Conservation (phyloP, 768 basidiomycete genomes). For the Lactarius pseudohatsudake region DNA sequence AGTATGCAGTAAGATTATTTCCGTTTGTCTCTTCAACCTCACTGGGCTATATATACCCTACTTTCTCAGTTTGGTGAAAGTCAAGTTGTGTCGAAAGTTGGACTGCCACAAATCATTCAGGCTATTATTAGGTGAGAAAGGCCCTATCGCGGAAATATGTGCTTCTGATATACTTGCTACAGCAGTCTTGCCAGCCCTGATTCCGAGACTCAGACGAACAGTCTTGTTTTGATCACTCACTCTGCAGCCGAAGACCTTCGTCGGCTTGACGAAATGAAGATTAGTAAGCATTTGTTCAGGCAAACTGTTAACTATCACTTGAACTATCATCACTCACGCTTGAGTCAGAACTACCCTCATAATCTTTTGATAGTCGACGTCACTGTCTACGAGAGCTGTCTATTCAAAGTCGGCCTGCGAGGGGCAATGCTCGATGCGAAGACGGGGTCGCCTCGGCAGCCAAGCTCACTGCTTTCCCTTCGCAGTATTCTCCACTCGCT, state of each 20-base stretch:
- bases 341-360: slow-evolving; percentile 61
- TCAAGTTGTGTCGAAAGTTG: slow-evolving; percentile 64
- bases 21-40: slow-evolving; percentile 12
- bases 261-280: slow-evolving; percentile 74
- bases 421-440: slow-evolving; percentile 61
- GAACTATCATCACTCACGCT: background rate
- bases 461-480: slow-evolving; percentile 60
- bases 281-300: slow-evolving; percentile 52
- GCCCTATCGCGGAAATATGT: background rate
- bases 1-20: slow-evolving; percentile 62
- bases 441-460: slow-evolving; percentile 50
- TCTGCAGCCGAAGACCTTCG: slow-evolving; percentile 54
- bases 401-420: slow-evolving; percentile 59
- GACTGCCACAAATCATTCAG: slow-evolving; percentile 69
- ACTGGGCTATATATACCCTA: slow-evolving; percentile 18
- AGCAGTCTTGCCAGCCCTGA: slow-evolving; percentile 77
- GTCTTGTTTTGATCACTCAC: slow-evolving; percentile 71
- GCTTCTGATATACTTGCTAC: slow-evolving; percentile 23
- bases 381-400: slow-evolving; percentile 57
- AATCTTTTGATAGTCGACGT: slow-evolving; percentile 72
- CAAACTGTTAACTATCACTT: slow-evolving; percentile 1
- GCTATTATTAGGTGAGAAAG: slow-evolving; percentile 62
- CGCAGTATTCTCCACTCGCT: slow-evolving; percentile 62
- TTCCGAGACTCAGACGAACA: slow-evolving; percentile 67
- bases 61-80: slow-evolving; percentile 70